Base-by-base conservation (phyloP, 352 stramenopile species). In the Globisporangium lucens region DNA sequence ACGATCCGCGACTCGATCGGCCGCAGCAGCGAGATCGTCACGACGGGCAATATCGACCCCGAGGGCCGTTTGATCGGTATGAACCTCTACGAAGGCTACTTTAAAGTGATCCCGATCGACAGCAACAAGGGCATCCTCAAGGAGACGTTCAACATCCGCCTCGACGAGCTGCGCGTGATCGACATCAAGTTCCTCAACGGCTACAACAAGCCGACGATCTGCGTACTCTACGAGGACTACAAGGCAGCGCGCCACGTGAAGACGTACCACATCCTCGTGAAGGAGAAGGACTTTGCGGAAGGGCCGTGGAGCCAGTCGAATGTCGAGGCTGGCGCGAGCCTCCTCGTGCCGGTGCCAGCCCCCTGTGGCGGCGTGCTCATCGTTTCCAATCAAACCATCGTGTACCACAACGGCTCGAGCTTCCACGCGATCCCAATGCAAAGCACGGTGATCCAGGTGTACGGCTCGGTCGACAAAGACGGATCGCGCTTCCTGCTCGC, bases 111-210 rank as follows among this genome's bases (percentile, higher is more conserved):
- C 61, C 89, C 89, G 52, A 95, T 97, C 67, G 89, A 97, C 68
- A 79, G 73, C 49, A 71, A 73, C 66, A 90, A 88, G 64, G 88
- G 89, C 13, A 80, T 89, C 35, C 76, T 97, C 13, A 85, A 85
- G 51, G 89, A 97, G 46, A 86, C 87, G 46, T 97, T 98, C 75
- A 97, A 98, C 74, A 95, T 98, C 53, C 92, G 90, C 3, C 76
- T 98, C 65, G 93, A 98, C 70, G 93, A 98, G 75, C 75, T 97
- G 36, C 81, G 93, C 51, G 90, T 98, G 56, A 91, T 98, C 63
- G 93, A 98, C 69, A 96, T 98, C 75, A 95, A 97, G 71, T 98
- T 98, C 72, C 74, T 98, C 9, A 78, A 97, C 67, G 93, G 90
- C 2, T 93, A 92, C 72, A 74, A 64, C n/a, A 93, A 94, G 68